Percentiles rank a stretch among this genome's conserved stretches.
These are phyloP conservation scores for Iris pallida DNA, from an alignment of 116 monocot species.

Conservation along the genomic window DNA sequence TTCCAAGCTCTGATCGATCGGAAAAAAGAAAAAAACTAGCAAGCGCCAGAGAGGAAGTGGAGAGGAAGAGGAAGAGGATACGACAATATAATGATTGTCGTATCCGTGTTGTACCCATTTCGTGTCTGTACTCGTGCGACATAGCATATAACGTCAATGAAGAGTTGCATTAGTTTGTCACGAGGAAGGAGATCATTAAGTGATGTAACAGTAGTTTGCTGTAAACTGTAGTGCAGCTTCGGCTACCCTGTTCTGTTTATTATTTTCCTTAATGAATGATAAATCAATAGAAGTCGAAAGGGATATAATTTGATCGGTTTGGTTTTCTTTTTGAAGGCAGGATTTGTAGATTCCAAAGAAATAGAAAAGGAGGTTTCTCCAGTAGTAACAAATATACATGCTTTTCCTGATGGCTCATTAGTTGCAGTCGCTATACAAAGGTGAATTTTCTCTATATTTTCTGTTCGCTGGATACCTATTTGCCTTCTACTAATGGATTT, in stretches of 20 bases:
- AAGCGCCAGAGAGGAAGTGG: too few species aligned
- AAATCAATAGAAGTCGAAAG: not conserved
- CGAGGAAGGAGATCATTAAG: not conserved
- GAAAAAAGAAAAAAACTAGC: too few species aligned
- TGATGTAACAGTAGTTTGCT: not conserved
- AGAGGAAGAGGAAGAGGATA: too few species aligned
- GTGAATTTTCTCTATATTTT: slow-evolving; percentile 25
- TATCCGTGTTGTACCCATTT: too few species aligned
- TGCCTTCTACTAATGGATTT: not conserved
- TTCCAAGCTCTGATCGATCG: too few species aligned
- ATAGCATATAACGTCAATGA: too few species aligned
- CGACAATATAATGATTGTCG: too few species aligned
- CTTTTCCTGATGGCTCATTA: slow-evolving; percentile 49
- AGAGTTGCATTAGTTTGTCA: too few species aligned
- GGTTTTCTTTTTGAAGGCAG: slow-evolving; percentile 33
- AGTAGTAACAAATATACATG: slow-evolving; percentile 62
- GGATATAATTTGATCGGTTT: not conserved
- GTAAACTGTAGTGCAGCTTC: not conserved
- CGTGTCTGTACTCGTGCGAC: too few species aligned
- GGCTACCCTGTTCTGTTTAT: not conserved
- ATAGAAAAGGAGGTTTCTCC: slow-evolving; percentile 22
- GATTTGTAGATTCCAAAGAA: slow-evolving; percentile 25
- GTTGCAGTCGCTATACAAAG: slow-evolving; percentile 66
- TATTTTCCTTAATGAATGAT: not conserved
- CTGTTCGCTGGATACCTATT: slow-evolving; percentile 2